phyloP scores from a whole-genome alignment of 805 yeast species.

The Saccharomycopsis sp. region DNA sequence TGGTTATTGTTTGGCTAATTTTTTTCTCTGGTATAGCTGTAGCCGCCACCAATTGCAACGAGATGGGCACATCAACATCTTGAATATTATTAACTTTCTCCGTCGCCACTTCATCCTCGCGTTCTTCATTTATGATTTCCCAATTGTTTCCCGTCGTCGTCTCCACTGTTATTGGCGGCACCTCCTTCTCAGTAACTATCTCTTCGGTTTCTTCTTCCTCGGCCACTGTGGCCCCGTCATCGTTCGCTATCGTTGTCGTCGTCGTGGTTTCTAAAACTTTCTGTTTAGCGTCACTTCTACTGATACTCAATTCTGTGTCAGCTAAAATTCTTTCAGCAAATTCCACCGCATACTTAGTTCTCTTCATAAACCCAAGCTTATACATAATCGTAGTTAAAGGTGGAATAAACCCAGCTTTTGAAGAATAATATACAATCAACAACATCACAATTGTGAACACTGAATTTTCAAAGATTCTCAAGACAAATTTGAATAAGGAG shows the following conservation, averaged over 20 bases:
- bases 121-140: too few relatives aligned
- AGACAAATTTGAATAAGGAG: conserved; percentile 22
- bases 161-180: too few relatives aligned
- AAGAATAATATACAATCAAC: conserved; percentile 31
- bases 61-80: too few relatives aligned
- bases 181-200: background rate
- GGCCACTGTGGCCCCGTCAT: background rate
- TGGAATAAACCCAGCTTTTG: conserved; percentile 33
- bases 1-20: conserved; percentile 23
- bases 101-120: too few relatives aligned
- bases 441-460: conserved; percentile 36
- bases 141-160: too few relatives aligned
- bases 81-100: too few relatives aligned
- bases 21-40: conserved; percentile 23
- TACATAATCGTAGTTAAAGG: conserved; percentile 28
- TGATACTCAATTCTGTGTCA: conserved; percentile 11
- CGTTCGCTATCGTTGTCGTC: background rate
- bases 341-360: conserved; percentile 31
- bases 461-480: conserved; percentile 43
- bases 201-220: background rate
- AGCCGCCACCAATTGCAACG: too few relatives aligned
- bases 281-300: background rate
- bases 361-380: conserved; percentile 28
- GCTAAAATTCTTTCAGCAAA: conserved; percentile 28
- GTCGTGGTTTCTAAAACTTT: background rate